Evolutionary conservation across 805 yeast genomes (phyloP).

Genomic region (Huiozyma naganishii): DNA sequence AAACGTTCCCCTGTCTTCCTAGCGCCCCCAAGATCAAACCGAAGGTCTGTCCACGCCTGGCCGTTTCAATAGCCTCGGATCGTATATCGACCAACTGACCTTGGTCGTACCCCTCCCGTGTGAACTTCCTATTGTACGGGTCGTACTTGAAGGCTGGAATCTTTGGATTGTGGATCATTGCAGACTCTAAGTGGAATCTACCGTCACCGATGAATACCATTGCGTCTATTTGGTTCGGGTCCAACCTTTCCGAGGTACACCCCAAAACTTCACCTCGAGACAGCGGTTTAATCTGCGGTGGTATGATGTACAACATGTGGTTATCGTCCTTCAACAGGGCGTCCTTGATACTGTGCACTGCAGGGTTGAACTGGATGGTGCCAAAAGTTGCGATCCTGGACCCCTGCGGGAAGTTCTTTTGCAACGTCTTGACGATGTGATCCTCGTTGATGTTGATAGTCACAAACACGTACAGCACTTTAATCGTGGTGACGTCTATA

Average conservation of each 20-base stretch:
- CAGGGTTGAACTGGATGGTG: slow-evolving; percentile 93
- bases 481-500: slow-evolving; percentile 79
- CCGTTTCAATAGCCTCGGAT: slow-evolving; percentile 58
- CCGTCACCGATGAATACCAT: slow-evolving; percentile 95
- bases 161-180: slow-evolving; percentile 94
- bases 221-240: slow-evolving; percentile 53
- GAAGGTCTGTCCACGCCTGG: slow-evolving; percentile 48
- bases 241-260: slow-evolving; percentile 81
- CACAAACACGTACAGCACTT: slow-evolving; percentile 90
- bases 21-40: slow-evolving; percentile 87
- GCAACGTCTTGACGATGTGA: slow-evolving; percentile 69
- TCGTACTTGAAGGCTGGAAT: slow-evolving; percentile 90
- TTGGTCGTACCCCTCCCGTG: slow-evolving; percentile 82
- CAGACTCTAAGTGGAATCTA: slow-evolving; percentile 85
- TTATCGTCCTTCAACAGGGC: slow-evolving; percentile 41
- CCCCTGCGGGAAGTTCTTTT: slow-evolving; percentile 55
- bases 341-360: slow-evolving; percentile 68
- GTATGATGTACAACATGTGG: slow-evolving; percentile 45
- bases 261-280: slow-evolving; percentile 96
- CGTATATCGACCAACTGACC: slow-evolving; percentile 68
- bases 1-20: slow-evolving; percentile 88
- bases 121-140: slow-evolving; percentile 86
- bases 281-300: slow-evolving; percentile 88
- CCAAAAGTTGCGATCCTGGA: slow-evolving; percentile 76
- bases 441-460: slow-evolving; percentile 80